Conservation (phyloP, 2,329 filamentous ascomycete species). For the Colletotrichum musicola region DNA sequence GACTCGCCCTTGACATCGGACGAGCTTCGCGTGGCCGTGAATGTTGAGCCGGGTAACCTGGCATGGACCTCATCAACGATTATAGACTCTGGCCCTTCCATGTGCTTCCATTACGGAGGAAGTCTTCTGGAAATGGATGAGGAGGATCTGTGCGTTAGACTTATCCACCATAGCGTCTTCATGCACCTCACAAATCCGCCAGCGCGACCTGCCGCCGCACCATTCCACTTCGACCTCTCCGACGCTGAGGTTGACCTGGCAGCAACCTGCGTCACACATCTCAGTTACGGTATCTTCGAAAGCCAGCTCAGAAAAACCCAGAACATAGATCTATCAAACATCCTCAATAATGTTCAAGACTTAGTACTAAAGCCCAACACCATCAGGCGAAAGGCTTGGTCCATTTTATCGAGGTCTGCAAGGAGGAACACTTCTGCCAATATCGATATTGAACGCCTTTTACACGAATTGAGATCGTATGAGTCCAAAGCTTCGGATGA, state of each 20-base stretch:
- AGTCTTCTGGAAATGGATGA: conserved; percentile 7
- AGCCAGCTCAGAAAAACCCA: background rate
- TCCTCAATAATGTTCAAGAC: background rate
- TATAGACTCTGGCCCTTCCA: background rate
- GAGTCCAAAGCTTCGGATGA: background rate
- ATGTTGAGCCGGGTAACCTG: background rate
- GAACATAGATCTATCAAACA: background rate
- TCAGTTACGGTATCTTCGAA: background rate
- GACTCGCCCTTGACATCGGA: background rate
- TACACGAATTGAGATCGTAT: background rate
- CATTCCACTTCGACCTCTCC: background rate
- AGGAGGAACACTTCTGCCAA: too few relatives aligned
- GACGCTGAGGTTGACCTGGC: background rate
- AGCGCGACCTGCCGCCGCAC: background rate
- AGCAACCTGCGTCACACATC: background rate
- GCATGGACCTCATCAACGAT: background rate
- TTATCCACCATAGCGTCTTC: conserved; percentile 5
- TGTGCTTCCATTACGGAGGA: background rate
- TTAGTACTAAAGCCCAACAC: too few relatives aligned
- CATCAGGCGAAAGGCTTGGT: background rate
- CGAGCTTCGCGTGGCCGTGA: background rate
- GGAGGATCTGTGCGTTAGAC: background rate
- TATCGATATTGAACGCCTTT: background rate
- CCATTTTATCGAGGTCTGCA: background rate
- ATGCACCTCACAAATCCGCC: background rate